These are phyloP conservation scores for Apiospora koreana DNA, from an alignment of 2,329 filamentous ascomycete species.

Conservation along the genomic window DNA sequence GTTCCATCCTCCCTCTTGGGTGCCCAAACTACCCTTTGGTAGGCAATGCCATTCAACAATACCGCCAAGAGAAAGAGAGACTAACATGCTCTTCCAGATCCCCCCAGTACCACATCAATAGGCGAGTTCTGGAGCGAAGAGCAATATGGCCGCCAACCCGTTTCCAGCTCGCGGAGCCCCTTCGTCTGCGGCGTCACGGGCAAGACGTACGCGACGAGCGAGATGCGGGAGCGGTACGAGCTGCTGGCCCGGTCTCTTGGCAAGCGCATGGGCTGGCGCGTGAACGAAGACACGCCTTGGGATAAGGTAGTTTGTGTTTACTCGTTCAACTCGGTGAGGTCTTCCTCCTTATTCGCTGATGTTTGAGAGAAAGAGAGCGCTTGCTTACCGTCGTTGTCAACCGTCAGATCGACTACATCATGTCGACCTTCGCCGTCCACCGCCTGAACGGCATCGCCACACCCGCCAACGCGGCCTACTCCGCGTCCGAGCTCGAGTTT, in stretches of 20 bases:
- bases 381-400: neutral
- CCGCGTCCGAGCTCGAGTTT: slow-evolving; percentile 63
- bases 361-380: no score
- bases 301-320: slow-evolving; percentile 76
- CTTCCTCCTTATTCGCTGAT: no score
- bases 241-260: slow-evolving; percentile 63
- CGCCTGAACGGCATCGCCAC: slow-evolving; percentile 67
- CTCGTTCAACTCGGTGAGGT: slow-evolving; percentile 63
- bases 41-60: neutral
- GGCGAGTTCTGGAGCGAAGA: slow-evolving; percentile 73
- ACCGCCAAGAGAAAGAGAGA: neutral
- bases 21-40: slow-evolving; percentile 19
- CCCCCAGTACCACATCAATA: slow-evolving; percentile 66
- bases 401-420: slow-evolving; percentile 62
- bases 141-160: slow-evolving; percentile 61
- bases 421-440: slow-evolving; percentile 68
- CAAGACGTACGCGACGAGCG: slow-evolving; percentile 59
- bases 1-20: slow-evolving; percentile 18
- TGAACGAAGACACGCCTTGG: slow-evolving; percentile 71
- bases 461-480: slow-evolving; percentile 72
- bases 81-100: slow-evolving; percentile 23
- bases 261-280: slow-evolving; percentile 69
- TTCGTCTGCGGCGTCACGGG: slow-evolving; percentile 74
- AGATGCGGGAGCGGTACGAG: slow-evolving; percentile 68
- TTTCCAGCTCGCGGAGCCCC: slow-evolving; percentile 61